Conservation (phyloP, 1,284 basidiomycete genomes). For the Naganishia sp. region DNA sequence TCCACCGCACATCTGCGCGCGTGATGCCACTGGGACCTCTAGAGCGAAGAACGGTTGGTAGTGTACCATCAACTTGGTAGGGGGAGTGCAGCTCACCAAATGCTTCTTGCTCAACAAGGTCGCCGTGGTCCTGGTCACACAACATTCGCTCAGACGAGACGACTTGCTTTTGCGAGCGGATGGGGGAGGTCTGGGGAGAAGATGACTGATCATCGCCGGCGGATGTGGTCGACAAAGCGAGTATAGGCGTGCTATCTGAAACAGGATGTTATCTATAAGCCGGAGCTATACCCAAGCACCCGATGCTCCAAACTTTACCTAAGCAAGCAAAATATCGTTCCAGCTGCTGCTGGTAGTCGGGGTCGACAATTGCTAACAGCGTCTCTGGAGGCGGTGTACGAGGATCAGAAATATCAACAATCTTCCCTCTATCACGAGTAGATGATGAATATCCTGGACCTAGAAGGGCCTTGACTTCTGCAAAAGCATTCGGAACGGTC, state of each 20-base stretch:
- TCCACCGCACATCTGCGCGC: too few relatives aligned
- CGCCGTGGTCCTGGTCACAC: too few relatives aligned
- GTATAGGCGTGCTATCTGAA: constrained; percentile 12
- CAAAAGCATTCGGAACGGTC: background rate
- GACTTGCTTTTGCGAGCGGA: too few relatives aligned
- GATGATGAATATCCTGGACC: background rate
- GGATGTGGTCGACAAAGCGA: constrained; percentile 8
- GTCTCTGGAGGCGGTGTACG: constrained; percentile 1
- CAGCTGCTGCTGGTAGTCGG: background rate
- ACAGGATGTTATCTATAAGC: background rate
- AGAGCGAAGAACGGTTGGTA: too few relatives aligned
- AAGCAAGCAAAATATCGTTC: background rate
- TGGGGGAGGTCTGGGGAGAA: background rate
- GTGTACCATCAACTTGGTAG: too few relatives aligned
- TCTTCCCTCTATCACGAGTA: too few relatives aligned
- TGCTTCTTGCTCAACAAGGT: background rate
- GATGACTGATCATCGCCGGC: background rate
- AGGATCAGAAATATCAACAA: background rate
- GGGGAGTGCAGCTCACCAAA: background rate
- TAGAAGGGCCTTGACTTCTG: background rate
- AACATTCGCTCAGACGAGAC: too few relatives aligned
- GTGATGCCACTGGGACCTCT: too few relatives aligned
- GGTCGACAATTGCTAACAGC: constrained; percentile 1
- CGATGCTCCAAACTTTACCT: background rate
- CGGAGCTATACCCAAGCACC: too few relatives aligned